A percentile compares a stretch with the other conserved stretches of the same genome.
These are phyloP conservation scores for Lentinula edodes DNA, from an alignment of 768 basidiomycete genomes.

Conservation along the genomic window DNA sequence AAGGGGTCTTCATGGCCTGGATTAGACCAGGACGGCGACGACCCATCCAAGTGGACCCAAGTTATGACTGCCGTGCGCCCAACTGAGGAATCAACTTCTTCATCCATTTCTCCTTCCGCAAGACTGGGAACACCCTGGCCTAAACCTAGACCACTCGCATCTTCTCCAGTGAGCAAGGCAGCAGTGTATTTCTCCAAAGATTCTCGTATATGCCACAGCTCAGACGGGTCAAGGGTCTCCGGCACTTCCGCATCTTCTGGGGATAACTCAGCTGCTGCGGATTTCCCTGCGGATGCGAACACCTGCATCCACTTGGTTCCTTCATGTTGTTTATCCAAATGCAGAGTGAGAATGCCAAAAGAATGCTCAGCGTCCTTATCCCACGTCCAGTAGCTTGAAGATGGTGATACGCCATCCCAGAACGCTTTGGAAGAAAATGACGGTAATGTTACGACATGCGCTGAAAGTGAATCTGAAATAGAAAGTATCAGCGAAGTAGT, in stretches of 20 bases:
- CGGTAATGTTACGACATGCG: conserved; percentile 37
- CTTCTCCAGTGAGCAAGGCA: conserved; percentile 51
- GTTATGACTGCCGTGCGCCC: conserved; percentile 63
- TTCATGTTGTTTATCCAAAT: conserved; percentile 82
- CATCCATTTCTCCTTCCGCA: conserved; percentile 85
- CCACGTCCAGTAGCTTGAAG: conserved; percentile 91
- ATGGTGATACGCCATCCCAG: conserved; percentile 77
- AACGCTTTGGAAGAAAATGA: conserved; percentile 54
- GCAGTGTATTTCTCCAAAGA: conserved; percentile 83
- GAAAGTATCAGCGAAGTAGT: conserved; percentile 60
- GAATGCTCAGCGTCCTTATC: conserved; percentile 68
- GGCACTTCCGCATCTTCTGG: conserved; percentile 62
- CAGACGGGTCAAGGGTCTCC: conserved; percentile 85
- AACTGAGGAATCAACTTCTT: conserved; percentile 75
- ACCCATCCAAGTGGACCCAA: conserved; percentile 56
- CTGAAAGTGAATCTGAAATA: conserved; percentile 34
- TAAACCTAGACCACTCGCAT: conserved; percentile 56
- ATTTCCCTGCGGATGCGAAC: conserved; percentile 51
- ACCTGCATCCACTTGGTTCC: conserved; percentile 85
- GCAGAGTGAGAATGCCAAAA: conserved; percentile 71
- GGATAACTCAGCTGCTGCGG: conserved; percentile 19
- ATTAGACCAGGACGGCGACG: conserved; percentile 35
- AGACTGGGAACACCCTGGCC: conserved; percentile 74
- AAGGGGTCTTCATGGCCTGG: conserved; percentile 29
- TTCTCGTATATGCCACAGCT: conserved; percentile 74